A percentile compares a stretch with the other conserved stretches of the same genome.
Evolutionary conservation across 2,329 filamentous ascomycete genomes (phyloP).

Genomic region (Tetracladium maxilliforme): DNA sequence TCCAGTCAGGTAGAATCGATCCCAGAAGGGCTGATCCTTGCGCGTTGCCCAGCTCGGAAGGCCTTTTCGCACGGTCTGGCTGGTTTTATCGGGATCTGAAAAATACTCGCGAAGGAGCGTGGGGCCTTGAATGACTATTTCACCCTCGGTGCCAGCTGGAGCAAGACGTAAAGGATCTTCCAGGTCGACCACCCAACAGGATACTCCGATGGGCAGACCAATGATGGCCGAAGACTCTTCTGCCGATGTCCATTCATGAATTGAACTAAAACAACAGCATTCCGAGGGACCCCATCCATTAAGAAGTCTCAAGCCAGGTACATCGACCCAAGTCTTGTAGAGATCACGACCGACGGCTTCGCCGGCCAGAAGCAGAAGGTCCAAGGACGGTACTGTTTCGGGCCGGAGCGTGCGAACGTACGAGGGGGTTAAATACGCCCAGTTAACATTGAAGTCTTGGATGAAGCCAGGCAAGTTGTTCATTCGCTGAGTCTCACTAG

Average conservation of each 20-base stretch:
- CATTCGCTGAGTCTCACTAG: constrained; percentile 6
- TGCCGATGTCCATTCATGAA: too few relatives aligned
- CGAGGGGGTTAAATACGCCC: constrained; percentile 7
- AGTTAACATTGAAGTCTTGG: constrained; percentile 5
- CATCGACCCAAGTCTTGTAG: constrained; percentile 3
- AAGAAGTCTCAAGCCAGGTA: constrained; percentile 3
- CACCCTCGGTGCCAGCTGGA: constrained; percentile 4
- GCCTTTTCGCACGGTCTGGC: constrained; percentile 4
- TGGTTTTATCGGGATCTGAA: constrained; percentile 3
- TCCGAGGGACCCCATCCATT: constrained; percentile 7
- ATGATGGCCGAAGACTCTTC: too few relatives aligned
- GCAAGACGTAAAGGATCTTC: constrained; percentile 1
- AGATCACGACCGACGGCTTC: constrained; percentile 3
- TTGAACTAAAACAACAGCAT: too few relatives aligned
- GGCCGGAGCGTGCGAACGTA: constrained; percentile 5
- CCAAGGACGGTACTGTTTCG: constrained; percentile 5
- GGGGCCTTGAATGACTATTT: constrained; percentile 5
- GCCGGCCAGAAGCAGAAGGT: constrained; percentile 5
- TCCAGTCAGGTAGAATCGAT: constrained; percentile 42
- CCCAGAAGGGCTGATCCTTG: background rate
- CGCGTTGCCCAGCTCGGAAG: constrained; percentile 3
- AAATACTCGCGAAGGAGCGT: constrained; percentile 5
- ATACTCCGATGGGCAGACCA: too few relatives aligned
- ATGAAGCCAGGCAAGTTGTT: constrained; percentile 7
- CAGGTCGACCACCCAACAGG: background rate